These are phyloP conservation scores for Gliomastix tumulicola DNA, from an alignment of 2,329 filamentous ascomycete genomes.

Conservation along the genomic window DNA sequence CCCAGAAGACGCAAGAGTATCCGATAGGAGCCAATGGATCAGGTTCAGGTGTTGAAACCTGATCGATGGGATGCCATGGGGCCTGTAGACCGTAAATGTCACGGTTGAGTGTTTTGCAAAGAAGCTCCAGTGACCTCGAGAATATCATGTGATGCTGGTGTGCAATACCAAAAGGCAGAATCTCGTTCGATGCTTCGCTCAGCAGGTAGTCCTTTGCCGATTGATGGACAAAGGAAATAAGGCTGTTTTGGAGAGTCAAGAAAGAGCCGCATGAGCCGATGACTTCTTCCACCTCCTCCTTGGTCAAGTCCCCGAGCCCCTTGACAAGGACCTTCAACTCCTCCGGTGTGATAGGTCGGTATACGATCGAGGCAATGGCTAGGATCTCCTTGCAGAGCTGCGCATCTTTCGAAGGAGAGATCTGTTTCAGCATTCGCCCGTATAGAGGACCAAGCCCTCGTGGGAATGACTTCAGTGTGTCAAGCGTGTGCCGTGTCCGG, in stretches of 20 bases:
- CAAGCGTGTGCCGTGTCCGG: slow-evolving; percentile 5
- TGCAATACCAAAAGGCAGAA: slow-evolving; percentile 18
- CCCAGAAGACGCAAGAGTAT: slow-evolving; percentile 12
- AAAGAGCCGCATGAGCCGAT: slow-evolving; percentile 31
- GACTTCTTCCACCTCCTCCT: slow-evolving; percentile 12
- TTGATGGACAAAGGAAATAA: slow-evolving; percentile 29
- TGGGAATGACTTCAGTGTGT: slow-evolving; percentile 15
- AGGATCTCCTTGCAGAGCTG: slow-evolving; percentile 23
- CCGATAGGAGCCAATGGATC: slow-evolving; percentile 8
- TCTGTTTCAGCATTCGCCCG: slow-evolving; percentile 22
- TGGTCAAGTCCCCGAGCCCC: slow-evolving; percentile 6
- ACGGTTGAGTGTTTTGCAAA: slow-evolving; percentile 18
- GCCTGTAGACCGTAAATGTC: slow-evolving; percentile 24
- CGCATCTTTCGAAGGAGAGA: slow-evolving; percentile 15
- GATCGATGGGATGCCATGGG: slow-evolving; percentile 5
- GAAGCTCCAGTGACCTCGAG: slow-evolving; percentile 19
- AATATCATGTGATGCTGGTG: slow-evolving; percentile 22
- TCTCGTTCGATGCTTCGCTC: slow-evolving; percentile 8
- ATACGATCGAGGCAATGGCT: slow-evolving; percentile 13
- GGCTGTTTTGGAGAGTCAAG: slow-evolving; percentile 19
- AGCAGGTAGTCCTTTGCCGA: slow-evolving; percentile 34
- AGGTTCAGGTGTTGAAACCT: slow-evolving; percentile 5
- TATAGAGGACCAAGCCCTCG: slow-evolving; percentile 24
- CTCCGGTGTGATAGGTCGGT: slow-evolving; percentile 21
- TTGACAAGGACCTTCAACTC: slow-evolving; percentile 18